Evolutionary conservation across 129 eudicot species (phyloP), one percentile per base, ranked within the genome.

Genomic region (Arctium minus): DNA sequence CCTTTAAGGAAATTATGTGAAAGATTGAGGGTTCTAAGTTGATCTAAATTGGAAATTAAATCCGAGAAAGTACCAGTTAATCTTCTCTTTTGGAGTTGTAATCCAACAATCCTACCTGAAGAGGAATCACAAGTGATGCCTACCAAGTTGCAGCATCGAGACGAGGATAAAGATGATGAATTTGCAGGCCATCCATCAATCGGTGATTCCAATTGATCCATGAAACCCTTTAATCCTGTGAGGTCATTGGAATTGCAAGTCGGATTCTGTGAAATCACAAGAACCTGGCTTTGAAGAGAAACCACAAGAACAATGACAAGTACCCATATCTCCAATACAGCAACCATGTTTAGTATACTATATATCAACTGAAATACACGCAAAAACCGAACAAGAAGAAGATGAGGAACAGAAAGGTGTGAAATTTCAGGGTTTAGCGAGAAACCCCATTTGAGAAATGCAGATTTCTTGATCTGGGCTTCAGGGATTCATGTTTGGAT

Each of bases 21-120:
- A 37, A 93, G 88, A 83, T 93, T 93, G 0, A 91, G 89, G 77
- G 86, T 88, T 81, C 35, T 79, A 9, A 93, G 95, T 62, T 91
- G 92, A 73, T 60, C 82, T 83, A 91, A 87, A 76, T 78, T 76
- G 73, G 83, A 82, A 7, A 91, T 1, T n/a, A 88, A 91, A 56
- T 88, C 88, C 10, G 93, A 85, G 4, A 93, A 35, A 10, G 33
- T 77, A 5, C 97, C 97, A 4, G 73, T 48, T 65, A 93, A 37
- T 81, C 88, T 89, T 77, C 70, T 80, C 2, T 71, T 81, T 0
- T 68, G 42, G 18, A 93, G 88, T 38, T 91, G 85, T 74, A 93
- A 75, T 50, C 48, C 68, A 40, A 91, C 86, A 74, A 93, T 89
- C 85, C 93, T 84, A 13, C 85, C 88, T 11, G 88, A 80, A 71